Conservation (phyloP, 2,329 filamentous ascomycete species). For the Zarea fungicola region DNA sequence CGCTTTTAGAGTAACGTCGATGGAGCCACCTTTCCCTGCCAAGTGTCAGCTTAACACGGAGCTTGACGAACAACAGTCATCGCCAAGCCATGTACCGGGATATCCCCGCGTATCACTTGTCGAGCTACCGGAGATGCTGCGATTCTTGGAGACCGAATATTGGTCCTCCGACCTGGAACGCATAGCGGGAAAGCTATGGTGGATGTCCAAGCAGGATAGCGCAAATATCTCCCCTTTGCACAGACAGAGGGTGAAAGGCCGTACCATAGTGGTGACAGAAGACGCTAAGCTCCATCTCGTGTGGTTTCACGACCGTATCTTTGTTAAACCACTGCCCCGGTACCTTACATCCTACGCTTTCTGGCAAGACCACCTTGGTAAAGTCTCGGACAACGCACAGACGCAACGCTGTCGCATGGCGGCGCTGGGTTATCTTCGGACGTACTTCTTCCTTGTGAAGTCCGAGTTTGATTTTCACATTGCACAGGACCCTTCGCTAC, state of each 20-base stretch:
- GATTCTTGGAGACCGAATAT: no score
- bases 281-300: constrained; percentile 36
- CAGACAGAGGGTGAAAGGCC: constrained; percentile 31
- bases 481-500: constrained; percentile 24
- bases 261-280: constrained; percentile 35
- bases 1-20: no score
- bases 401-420: constrained; percentile 16
- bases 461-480: constrained; percentile 29
- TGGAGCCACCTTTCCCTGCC: no score
- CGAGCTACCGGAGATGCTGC: no score
- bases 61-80: no score
- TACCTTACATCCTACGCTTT: constrained; percentile 31
- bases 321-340: constrained; percentile 37
- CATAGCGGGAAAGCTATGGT: no score
- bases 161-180: no score
- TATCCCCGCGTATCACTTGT: no score
- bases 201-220: constrained; percentile 19
- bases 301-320: constrained; percentile 35
- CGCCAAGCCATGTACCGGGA: no score
- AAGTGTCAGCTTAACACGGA: no score
- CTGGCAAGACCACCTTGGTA: constrained; percentile 25
- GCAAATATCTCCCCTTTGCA: constrained; percentile 31
- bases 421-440: constrained; percentile 30
- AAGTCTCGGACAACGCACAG: neutral
- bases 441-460: constrained; percentile 30